Conservation (phyloP, 1,284 basidiomycete genomes). For the Nidula niveotomentosa region DNA sequence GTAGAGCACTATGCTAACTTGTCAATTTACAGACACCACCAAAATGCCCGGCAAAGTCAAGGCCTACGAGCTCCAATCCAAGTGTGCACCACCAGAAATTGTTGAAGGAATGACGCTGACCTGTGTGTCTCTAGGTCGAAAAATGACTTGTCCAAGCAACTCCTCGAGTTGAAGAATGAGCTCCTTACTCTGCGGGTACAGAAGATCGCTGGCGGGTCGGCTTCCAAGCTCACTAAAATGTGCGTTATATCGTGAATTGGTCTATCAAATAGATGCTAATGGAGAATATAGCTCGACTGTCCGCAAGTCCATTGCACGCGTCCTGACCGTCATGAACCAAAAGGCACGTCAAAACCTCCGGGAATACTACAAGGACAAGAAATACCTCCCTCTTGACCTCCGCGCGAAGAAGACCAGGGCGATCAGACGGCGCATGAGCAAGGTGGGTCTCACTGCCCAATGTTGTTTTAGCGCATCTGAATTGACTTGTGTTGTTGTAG, state of each 20-base stretch:
- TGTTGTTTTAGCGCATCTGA: slow-evolving; percentile 1
- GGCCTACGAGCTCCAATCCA: slow-evolving; percentile 98
- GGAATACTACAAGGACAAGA: slow-evolving; percentile 98
- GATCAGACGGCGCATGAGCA: slow-evolving; percentile 93
- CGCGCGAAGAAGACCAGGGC: slow-evolving; percentile 98
- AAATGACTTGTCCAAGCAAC: slow-evolving; percentile 96
- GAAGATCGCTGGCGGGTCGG: slow-evolving; percentile 97
- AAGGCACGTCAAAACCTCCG: slow-evolving; percentile 97
- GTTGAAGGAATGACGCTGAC: slow-evolving; percentile 1
- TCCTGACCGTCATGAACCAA: slow-evolving; percentile 98
- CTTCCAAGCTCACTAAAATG: slow-evolving; percentile 98
- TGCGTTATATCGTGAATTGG: slow-evolving; percentile 42
- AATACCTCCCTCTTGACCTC: slow-evolving; percentile 96
- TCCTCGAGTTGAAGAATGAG: slow-evolving; percentile 95
- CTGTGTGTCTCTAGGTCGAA: slow-evolving; percentile 70
- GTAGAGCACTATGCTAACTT: background rate
- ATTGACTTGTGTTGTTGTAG: slow-evolving; percentile 35
- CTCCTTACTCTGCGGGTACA: slow-evolving; percentile 93
- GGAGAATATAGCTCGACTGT: slow-evolving; percentile 75
- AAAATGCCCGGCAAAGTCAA: slow-evolving; percentile 90
- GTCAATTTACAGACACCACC: slow-evolving; percentile 25
- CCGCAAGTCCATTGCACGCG: slow-evolving; percentile 99
- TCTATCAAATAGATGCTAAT: too few species aligned
- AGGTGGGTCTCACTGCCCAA: slow-evolving; percentile 48
- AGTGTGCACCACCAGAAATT: slow-evolving; percentile 59